phyloP scores from a whole-genome alignment of 768 basidiomycete genomes.

The Tephrocybe sp. region DNA sequence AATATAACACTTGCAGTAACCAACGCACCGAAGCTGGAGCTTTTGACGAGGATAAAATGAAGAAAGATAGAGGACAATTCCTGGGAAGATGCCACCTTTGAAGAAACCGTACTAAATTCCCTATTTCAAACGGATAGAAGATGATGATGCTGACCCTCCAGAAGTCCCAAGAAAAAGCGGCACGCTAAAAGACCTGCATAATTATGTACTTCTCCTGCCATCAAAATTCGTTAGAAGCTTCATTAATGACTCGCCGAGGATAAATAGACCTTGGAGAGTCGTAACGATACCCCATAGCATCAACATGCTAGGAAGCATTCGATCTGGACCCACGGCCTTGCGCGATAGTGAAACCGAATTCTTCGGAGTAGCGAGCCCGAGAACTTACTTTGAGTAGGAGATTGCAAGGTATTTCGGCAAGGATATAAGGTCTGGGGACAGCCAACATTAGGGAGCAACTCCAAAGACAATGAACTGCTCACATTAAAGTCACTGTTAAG shows the following conservation, averaged over 20 bases:
- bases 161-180: slow-evolving; percentile 44
- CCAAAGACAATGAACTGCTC: too few species aligned
- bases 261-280: slow-evolving; percentile 35
- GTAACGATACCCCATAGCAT: slow-evolving; percentile 41
- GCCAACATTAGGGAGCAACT: too few species aligned
- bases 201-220: slow-evolving; percentile 31
- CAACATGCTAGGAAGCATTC: slow-evolving; percentile 39
- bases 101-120: too few species aligned
- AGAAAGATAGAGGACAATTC: slow-evolving; percentile 29
- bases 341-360: too few species aligned
- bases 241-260: background rate
- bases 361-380: background rate
- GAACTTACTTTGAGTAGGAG: slow-evolving; percentile 32
- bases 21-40: slow-evolving; percentile 11
- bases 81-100: slow-evolving; percentile 29
- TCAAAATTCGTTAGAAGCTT: background rate
- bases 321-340: slow-evolving; percentile 38
- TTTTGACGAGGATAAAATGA: slow-evolving; percentile 27
- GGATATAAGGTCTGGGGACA: slow-evolving; percentile 29
- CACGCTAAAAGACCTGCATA: slow-evolving; percentile 44
- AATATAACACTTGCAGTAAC: too few species aligned
- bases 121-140: too few species aligned
- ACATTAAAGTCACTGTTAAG: slow-evolving; percentile 26
- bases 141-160: too few species aligned
- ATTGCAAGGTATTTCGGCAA: slow-evolving; percentile 36